A percentile compares a stretch with the other conserved stretches of the same genome.
These are phyloP conservation scores for Curvularia sp. DNA, from an alignment of 2,329 filamentous ascomycete species.

Conservation along the genomic window DNA sequence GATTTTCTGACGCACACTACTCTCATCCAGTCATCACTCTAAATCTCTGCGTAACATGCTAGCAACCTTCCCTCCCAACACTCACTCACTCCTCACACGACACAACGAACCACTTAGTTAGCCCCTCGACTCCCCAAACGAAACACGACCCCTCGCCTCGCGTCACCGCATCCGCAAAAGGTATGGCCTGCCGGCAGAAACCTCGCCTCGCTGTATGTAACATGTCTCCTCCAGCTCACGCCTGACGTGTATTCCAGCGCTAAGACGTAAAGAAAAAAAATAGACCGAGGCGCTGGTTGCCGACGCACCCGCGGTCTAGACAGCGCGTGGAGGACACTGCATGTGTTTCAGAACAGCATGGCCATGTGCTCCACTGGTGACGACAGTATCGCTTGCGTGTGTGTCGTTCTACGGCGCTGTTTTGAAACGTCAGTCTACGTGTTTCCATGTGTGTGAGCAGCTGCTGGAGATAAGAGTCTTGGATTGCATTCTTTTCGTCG, in stretches of 20 bases:
- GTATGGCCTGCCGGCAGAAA: slow-evolving; percentile 2
- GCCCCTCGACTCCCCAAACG: background rate
- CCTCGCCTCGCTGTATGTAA: background rate
- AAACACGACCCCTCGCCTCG: background rate
- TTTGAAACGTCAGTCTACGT: background rate
- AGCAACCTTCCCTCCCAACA: background rate
- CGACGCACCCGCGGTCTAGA: background rate
- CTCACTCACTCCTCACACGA: background rate
- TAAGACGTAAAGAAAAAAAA: background rate
- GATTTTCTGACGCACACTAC: background rate
- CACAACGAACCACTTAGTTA: background rate
- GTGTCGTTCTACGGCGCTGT: background rate
- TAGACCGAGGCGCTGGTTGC: background rate
- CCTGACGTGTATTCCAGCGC: slow-evolving; percentile 3
- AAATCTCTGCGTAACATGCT: background rate
- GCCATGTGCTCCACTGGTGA: background rate
- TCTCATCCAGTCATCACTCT: background rate
- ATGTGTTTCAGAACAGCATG: slow-evolving; percentile 2
- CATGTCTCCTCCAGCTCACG: background rate
- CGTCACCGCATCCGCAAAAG: background rate
- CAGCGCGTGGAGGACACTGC: background rate
- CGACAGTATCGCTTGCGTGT: background rate
- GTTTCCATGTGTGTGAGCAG: background rate
- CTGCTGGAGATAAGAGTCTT: background rate
- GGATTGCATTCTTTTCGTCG: background rate